Evolutionary conservation across 768 basidiomycete genomes (phyloP).

Genomic region (Termitomyces sp.): DNA sequence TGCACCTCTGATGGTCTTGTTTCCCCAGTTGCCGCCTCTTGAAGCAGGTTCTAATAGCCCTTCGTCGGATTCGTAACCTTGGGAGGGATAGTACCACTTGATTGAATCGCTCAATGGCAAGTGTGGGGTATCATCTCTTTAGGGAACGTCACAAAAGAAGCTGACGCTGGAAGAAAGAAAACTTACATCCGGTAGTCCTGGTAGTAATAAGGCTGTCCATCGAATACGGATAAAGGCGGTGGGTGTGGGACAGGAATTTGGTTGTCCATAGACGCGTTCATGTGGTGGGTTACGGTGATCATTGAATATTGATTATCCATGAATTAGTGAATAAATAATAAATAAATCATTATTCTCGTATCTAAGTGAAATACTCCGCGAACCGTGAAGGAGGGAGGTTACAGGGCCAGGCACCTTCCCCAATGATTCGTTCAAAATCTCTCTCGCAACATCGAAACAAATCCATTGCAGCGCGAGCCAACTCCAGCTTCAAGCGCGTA

Average conservation of each 20-base stretch:
- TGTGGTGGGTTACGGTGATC: not conserved
- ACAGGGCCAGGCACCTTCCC: conserved; percentile 46
- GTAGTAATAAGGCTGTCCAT: conserved; percentile 3
- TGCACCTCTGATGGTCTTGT: conserved; percentile 68
- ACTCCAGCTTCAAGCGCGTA: conserved; percentile 33
- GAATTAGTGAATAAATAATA: not conserved
- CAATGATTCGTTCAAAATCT: conserved; percentile 41
- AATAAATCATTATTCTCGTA: not conserved
- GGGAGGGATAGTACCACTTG: conserved; percentile 82
- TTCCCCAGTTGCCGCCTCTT: conserved; percentile 77
- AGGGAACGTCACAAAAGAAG: not conserved
- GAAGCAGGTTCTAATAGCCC: conserved; percentile 42
- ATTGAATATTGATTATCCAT: not conserved
- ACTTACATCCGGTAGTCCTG: conserved; percentile 23
- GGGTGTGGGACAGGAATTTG: conserved; percentile 3
- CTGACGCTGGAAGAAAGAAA: not conserved
- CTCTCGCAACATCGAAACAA: conserved; percentile 46
- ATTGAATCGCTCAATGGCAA: conserved; percentile 66
- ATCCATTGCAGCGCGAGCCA: conserved; percentile 44
- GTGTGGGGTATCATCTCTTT: conserved; percentile 12
- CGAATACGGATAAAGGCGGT: not conserved
- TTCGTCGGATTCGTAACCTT: conserved; percentile 64
- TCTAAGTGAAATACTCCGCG: conserved; percentile 26
- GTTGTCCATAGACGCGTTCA: conserved; percentile 12
- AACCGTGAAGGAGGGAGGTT: conserved; percentile 32